Conservation (phyloP, 352 stramenopile species). For the Globisporangium cylindrosporum region DNA sequence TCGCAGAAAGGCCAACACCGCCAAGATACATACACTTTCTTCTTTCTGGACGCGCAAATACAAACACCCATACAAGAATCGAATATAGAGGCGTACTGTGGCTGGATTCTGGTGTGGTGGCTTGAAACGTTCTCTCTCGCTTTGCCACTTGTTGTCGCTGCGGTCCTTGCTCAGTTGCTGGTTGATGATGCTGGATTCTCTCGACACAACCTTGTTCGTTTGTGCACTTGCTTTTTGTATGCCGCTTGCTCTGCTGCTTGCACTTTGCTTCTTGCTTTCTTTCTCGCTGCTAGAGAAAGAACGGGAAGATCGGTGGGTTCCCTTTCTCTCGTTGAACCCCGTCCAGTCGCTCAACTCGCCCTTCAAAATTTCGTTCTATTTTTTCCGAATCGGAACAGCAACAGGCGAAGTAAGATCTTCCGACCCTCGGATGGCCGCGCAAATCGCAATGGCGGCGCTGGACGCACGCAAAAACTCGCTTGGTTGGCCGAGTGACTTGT, state of each 20-base stretch:
- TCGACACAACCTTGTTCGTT: neutral
- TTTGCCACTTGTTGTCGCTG: neutral
- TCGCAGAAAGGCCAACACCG: neutral
- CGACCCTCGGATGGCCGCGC: neutral
- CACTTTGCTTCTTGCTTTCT: neutral
- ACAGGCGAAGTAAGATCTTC: constrained; percentile 1
- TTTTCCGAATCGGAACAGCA: neutral
- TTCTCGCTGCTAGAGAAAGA: neutral
- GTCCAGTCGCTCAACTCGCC: neutral
- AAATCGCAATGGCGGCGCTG: neutral
- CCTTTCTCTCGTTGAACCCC: neutral
- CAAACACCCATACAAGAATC: constrained; percentile 4
- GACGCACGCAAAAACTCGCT: neutral
- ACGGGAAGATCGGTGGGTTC: constrained; percentile 7
- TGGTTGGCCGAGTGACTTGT: neutral
- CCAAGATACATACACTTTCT: constrained; percentile 17
- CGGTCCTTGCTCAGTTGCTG: neutral
- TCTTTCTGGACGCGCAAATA: neutral
- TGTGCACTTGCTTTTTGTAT: constrained; percentile 8
- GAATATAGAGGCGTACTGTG: neutral
- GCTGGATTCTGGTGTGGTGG: constrained; percentile 3
- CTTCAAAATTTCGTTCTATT: constrained; percentile 17
- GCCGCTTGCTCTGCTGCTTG: neutral
- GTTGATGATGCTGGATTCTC: neutral
- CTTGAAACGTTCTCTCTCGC: neutral